These are phyloP conservation scores for Corymbia citriodora DNA, from an alignment of 441 rosid genomes.

Conservation along the genomic window DNA sequence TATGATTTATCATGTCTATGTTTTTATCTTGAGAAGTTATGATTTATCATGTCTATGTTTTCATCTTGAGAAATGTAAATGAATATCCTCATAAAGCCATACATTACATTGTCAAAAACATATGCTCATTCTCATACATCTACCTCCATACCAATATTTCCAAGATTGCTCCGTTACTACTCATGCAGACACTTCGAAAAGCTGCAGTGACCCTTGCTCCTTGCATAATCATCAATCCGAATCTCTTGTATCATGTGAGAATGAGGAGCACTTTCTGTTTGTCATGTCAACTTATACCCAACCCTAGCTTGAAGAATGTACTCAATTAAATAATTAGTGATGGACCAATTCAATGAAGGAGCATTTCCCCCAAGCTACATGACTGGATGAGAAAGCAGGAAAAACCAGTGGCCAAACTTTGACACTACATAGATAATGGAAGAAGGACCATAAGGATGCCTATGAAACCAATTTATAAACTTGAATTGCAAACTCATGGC, in stretches of 20 bases:
- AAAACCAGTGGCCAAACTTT: neutral
- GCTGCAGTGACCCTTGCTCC: neutral
- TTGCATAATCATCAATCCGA: neutral
- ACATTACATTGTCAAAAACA: neutral
- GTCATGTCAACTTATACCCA: neutral
- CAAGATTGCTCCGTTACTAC: neutral
- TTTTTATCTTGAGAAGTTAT: neutral
- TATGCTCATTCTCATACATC: neutral
- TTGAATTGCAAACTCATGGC: too few species aligned
- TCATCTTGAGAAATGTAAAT: neutral
- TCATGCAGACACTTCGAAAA: neutral
- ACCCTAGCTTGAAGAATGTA: neutral
- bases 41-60: neutral
- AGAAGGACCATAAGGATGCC: too few species aligned
- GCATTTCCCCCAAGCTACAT: neutral
- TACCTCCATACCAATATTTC: neutral
- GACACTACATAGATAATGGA: slow-evolving; percentile 82
- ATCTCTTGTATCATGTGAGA: neutral
- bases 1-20: neutral
- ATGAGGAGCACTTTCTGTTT: neutral
- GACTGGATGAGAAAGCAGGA: neutral
- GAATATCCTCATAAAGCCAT: neutral
- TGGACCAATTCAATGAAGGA: neutral
- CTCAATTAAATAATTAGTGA: neutral
- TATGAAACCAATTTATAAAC: too few species aligned